Evolutionary conservation across 2,329 filamentous ascomycete species (phyloP).

Genomic region (Pestalotiopsis sp.): DNA sequence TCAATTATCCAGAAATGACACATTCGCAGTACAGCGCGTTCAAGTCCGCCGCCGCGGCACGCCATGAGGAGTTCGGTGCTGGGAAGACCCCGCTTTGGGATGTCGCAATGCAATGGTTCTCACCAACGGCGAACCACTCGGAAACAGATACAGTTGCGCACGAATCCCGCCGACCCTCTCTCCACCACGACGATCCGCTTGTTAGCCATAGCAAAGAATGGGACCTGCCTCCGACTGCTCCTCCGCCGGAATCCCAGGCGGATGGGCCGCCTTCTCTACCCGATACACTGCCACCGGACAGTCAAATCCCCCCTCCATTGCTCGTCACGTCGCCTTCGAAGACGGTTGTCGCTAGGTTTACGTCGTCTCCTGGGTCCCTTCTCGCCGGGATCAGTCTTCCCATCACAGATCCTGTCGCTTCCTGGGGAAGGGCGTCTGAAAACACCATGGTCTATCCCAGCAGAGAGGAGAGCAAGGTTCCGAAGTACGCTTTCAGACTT

Average conservation of each 20-base stretch:
- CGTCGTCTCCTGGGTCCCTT: slow-evolving; percentile 67
- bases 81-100: slow-evolving; percentile 56
- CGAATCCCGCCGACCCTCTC: slow-evolving; percentile 22
- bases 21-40: slow-evolving; percentile 61
- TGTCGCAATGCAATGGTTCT: slow-evolving; percentile 61
- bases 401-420: slow-evolving; percentile 68
- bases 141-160: slow-evolving; percentile 20
- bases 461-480: slow-evolving; percentile 69
- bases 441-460: slow-evolving; percentile 72
- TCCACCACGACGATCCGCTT: slow-evolving; percentile 26
- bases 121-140: slow-evolving; percentile 38
- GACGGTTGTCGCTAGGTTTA: slow-evolving; percentile 65
- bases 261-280: slow-evolving; percentile 33
- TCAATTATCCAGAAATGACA: slow-evolving; percentile 67
- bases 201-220: slow-evolving; percentile 30
- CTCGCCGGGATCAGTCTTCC: slow-evolving; percentile 64
- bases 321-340: slow-evolving; percentile 28
- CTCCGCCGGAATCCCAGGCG: slow-evolving; percentile 20
- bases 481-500: slow-evolving; percentile 80
- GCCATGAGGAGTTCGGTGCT: slow-evolving; percentile 57
- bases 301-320: slow-evolving; percentile 22
- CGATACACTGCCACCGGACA: slow-evolving; percentile 40
- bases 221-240: slow-evolving; percentile 27
- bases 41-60: slow-evolving; percentile 49
- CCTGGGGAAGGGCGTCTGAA: slow-evolving; percentile 73